A percentile compares a stretch with the other conserved stretches of the same genome.
Evolutionary conservation across 176 grass and related monocot species (phyloP).

Genomic region (Oryza glumipatula): DNA sequence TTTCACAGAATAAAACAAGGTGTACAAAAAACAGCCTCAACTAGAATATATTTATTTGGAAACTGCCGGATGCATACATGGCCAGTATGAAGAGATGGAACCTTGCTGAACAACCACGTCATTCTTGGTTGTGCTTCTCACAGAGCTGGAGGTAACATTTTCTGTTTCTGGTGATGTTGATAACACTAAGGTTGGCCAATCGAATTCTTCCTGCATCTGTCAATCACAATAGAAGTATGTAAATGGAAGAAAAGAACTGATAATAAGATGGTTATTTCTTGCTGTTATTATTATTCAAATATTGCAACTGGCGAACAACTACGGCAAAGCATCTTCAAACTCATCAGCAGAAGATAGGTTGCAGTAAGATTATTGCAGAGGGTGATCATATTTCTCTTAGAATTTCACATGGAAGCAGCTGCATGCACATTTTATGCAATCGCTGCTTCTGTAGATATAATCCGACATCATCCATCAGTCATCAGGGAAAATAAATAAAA

Average conservation of each 20-base stretch:
- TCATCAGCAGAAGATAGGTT: not conserved
- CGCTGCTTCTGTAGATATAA: not conserved
- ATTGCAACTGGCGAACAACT: not conserved
- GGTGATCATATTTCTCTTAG: not conserved
- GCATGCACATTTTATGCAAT: not conserved
- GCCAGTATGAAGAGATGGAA: not conserved
- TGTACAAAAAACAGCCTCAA: not conserved
- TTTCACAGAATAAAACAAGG: not conserved
- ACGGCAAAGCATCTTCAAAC: not conserved
- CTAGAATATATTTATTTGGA: not conserved
- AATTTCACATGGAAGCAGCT: not conserved
- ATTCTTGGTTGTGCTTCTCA: not conserved
- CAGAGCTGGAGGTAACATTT: not conserved
- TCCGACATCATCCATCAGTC: too few species aligned
- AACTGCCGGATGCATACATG: slow-evolving; percentile 19
- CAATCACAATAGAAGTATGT: not conserved
- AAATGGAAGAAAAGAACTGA: not conserved
- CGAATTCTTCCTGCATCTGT: slow-evolving; percentile 51
- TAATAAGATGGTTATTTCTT: slow-evolving; percentile 4
- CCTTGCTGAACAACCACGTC: slow-evolving; percentile 1
- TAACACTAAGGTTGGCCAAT: not conserved
- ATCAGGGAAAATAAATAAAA: too few species aligned
- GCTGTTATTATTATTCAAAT: not conserved
- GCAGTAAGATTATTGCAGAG: not conserved
- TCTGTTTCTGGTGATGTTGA: slow-evolving; percentile 15